A percentile compares a stretch with the other conserved stretches of the same genome.
phyloP scores from a whole-genome alignment of 257 asterid genomes.

The Prunella vulgaris region DNA sequence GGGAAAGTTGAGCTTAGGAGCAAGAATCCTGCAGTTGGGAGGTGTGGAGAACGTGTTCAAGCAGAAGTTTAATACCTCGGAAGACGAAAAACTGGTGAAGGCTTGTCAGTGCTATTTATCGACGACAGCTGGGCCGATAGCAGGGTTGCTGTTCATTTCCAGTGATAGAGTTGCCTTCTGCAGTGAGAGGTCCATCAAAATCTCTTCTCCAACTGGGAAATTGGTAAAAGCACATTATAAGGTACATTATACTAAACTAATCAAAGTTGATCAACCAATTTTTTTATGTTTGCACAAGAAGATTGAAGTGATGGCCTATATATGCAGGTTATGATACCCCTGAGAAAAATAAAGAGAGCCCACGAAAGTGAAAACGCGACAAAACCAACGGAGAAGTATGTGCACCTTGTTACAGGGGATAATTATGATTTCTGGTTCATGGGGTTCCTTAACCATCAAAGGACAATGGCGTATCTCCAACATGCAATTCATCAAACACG shows the following conservation, averaged over 20 bases:
- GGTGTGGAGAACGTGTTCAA: constrained; percentile 37
- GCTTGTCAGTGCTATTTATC: constrained; percentile 39
- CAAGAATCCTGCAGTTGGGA: constrained; percentile 35
- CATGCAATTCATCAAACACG: no score
- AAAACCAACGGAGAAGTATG: constrained; percentile 40
- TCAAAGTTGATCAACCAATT: neutral
- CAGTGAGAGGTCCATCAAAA: constrained; percentile 34
- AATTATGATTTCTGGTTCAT: constrained; percentile 49
- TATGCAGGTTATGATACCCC: constrained; percentile 38
- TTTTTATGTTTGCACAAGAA: neutral
- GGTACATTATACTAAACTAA: neutral
- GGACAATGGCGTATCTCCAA: constrained; percentile 28
- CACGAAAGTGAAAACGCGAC: constrained; percentile 28
- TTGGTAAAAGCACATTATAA: constrained; percentile 29
- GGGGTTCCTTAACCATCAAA: constrained; percentile 42
- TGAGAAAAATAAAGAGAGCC: constrained; percentile 30
- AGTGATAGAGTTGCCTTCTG: constrained; percentile 36
- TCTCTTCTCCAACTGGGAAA: constrained; percentile 31
- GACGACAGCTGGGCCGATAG: constrained; percentile 41
- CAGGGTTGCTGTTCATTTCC: constrained; percentile 33
- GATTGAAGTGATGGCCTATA: neutral
- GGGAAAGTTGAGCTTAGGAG: constrained; percentile 37
- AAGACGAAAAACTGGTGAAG: constrained; percentile 33
- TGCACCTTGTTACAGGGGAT: constrained; percentile 38
- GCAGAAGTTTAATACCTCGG: constrained; percentile 28